Conservation (phyloP, 352 stramenopile species). For the Globisporangium yorkense region DNA sequence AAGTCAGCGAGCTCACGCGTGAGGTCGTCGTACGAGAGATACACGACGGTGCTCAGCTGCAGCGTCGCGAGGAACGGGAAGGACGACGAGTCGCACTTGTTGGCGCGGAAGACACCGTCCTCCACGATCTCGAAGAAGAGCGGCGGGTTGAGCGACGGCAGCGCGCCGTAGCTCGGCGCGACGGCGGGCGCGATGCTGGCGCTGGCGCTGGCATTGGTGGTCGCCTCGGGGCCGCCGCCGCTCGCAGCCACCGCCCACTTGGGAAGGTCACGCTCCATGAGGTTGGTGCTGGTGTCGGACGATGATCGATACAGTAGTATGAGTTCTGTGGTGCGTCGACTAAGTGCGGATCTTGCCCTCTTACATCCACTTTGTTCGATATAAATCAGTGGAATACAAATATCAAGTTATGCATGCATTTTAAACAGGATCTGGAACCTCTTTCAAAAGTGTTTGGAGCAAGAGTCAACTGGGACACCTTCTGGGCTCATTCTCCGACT, state of each 20-base stretch:
- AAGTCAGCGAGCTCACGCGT: conserved; percentile 72
- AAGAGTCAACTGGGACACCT: background rate
- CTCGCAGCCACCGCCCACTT: background rate
- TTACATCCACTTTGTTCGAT: background rate
- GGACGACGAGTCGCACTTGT: conserved; percentile 83
- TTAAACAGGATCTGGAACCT: background rate
- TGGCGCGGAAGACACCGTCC: conserved; percentile 77
- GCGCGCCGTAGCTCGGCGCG: conserved; percentile 36
- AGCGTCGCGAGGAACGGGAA: conserved; percentile 79
- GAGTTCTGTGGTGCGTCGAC: background rate
- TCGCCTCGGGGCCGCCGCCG: background rate
- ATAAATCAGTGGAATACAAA: background rate
- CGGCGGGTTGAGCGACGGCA: conserved; percentile 77
- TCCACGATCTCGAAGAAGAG: conserved; percentile 88
- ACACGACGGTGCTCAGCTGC: conserved; percentile 81
- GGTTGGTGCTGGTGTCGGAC: background rate
- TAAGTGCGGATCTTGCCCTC: background rate
- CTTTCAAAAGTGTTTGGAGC: background rate
- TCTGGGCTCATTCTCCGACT: background rate
- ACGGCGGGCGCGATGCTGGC: conserved; percentile 7
- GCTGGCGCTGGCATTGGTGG: conserved; percentile 7
- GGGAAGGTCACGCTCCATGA: background rate
- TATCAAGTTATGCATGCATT: background rate
- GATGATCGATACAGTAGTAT: background rate
- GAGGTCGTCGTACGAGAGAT: conserved; percentile 81